These are phyloP conservation scores for Fomitopsis betulina DNA, from an alignment of 1,284 basidiomycete genomes.

Conservation along the genomic window DNA sequence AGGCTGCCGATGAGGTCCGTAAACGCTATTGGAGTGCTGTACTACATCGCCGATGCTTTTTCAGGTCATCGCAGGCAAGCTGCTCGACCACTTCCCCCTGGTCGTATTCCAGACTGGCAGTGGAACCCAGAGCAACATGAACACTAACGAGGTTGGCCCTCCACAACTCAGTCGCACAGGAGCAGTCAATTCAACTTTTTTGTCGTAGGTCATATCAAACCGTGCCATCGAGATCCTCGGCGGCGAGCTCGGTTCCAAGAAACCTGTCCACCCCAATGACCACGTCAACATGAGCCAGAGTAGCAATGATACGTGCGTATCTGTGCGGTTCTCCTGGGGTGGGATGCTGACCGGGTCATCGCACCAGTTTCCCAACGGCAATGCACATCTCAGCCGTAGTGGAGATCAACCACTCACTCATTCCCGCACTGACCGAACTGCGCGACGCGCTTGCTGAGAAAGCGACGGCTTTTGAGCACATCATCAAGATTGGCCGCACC, in stretches of 20 bases:
- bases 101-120: constrained; percentile 99
- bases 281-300: constrained; percentile 99
- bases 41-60: neutral
- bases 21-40: neutral
- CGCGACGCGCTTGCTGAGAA: constrained; percentile 84
- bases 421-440: constrained; percentile 86
- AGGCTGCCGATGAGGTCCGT: constrained; percentile 90
- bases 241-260: constrained; percentile 94
- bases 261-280: constrained; percentile 98
- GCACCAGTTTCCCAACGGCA: constrained; percentile 90
- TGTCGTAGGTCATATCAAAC: constrained; percentile 87
- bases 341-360: neutral
- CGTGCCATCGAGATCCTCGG: constrained; percentile 97
- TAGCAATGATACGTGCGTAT: constrained; percentile 90
- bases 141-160: constrained; percentile 83
- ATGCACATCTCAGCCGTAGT: constrained; percentile 98
- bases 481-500: constrained; percentile 99
- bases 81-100: constrained; percentile 94
- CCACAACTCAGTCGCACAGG: neutral
- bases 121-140: constrained; percentile 99
- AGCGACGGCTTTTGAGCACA: constrained; percentile 76
- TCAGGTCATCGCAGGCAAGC: constrained; percentile 93
- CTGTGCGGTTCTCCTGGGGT: neutral
- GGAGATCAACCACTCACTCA: constrained; percentile 76
- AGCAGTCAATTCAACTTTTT: neutral